A percentile compares a stretch with the other conserved stretches of the same genome.
Conservation (phyloP, 2,329 filamentous ascomycete species). For the Scytalidium lignicola region DNA sequence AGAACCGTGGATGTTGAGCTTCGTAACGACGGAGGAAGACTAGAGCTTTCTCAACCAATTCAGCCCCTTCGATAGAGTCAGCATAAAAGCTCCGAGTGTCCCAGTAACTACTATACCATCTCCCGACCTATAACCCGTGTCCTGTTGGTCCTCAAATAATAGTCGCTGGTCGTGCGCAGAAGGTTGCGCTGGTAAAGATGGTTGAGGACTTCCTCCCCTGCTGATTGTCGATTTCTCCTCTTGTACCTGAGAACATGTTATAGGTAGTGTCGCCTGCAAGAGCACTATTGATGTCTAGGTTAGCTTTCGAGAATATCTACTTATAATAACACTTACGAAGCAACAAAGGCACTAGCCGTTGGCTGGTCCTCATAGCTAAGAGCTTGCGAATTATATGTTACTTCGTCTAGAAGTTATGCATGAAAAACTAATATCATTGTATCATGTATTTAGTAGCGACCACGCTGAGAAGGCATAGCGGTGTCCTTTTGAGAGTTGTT, state of each 20-base stretch:
- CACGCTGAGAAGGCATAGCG: slow-evolving; percentile 10
- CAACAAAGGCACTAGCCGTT: slow-evolving; percentile 26
- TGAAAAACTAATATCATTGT: slow-evolving; percentile 18
- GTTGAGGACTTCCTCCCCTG: slow-evolving; percentile 18
- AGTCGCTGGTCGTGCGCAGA: slow-evolving; percentile 16
- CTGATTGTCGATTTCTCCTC: slow-evolving; percentile 15
- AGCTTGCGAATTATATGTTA: slow-evolving; percentile 15
- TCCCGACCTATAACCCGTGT: not conserved
- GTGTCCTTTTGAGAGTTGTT: not conserved
- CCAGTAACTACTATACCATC: not conserved
- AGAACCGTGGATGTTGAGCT: slow-evolving; percentile 17
- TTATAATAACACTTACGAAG: slow-evolving; percentile 20
- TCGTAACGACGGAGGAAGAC: slow-evolving; percentile 26
- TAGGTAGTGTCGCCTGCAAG: slow-evolving; percentile 17
- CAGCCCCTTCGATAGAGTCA: slow-evolving; percentile 22
- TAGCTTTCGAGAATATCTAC: slow-evolving; percentile 1
- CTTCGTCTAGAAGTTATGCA: slow-evolving; percentile 19
- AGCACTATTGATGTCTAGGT: slow-evolving; percentile 16
- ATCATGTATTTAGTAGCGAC: slow-evolving; percentile 11
- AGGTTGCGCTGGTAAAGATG: slow-evolving; percentile 20
- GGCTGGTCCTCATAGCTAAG: slow-evolving; percentile 25
- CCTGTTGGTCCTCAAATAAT: slow-evolving; percentile 17
- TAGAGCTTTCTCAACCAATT: slow-evolving; percentile 31
- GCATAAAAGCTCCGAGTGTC: slow-evolving; percentile 2
- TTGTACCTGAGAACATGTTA: slow-evolving; percentile 15